Percentiles rank a stretch among this genome's conserved stretches.
phyloP scores from a whole-genome alignment of 1,139 yeast species.

The Blastobotrys indianensis region DNA sequence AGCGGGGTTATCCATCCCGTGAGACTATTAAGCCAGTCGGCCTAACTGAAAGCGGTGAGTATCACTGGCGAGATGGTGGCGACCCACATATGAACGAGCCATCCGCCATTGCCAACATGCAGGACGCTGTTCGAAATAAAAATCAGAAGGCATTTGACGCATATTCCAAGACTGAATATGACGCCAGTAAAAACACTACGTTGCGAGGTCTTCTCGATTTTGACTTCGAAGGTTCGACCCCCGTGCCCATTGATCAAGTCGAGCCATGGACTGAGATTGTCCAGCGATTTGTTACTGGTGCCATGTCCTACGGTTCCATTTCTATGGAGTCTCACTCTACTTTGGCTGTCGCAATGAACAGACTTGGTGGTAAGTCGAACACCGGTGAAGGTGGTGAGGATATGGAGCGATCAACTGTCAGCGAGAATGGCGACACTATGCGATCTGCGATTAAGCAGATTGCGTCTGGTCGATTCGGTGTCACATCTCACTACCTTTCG shows the following conservation, averaged over 20 bases:
- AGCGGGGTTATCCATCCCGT: conserved; percentile 82
- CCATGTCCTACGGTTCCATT: conserved; percentile 98
- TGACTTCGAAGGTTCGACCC: conserved; percentile 61
- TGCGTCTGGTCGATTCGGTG: conserved; percentile 98
- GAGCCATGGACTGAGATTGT: conserved; percentile 99
- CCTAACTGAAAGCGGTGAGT: conserved; percentile 93
- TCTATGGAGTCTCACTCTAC: conserved; percentile 98
- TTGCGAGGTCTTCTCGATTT: conserved; percentile 90
- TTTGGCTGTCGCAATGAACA: conserved; percentile 95
- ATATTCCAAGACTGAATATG: conserved; percentile 83
- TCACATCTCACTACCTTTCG: conserved; percentile 85
- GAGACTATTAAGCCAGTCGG: conserved; percentile 64
- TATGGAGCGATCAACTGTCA: conserved; percentile 76
- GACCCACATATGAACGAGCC: conserved; percentile 94
- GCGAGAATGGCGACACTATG: conserved; percentile 92
- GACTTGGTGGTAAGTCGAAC: conserved; percentile 94
- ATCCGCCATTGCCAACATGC: conserved; percentile 87
- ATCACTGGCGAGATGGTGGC: conserved; percentile 99
- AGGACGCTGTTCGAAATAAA: conserved; percentile 95
- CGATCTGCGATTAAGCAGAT: conserved; percentile 96
- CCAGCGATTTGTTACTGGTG: conserved; percentile 95
- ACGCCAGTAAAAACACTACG: conserved; percentile 88
- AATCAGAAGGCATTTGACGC: conserved; percentile 89
- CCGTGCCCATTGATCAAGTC: conserved; percentile 94
- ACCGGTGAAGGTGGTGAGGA: conserved; percentile 99